Evolutionary conservation across 2,329 filamentous ascomycete genomes (phyloP).

Genomic region (Cladosporium sp.): DNA sequence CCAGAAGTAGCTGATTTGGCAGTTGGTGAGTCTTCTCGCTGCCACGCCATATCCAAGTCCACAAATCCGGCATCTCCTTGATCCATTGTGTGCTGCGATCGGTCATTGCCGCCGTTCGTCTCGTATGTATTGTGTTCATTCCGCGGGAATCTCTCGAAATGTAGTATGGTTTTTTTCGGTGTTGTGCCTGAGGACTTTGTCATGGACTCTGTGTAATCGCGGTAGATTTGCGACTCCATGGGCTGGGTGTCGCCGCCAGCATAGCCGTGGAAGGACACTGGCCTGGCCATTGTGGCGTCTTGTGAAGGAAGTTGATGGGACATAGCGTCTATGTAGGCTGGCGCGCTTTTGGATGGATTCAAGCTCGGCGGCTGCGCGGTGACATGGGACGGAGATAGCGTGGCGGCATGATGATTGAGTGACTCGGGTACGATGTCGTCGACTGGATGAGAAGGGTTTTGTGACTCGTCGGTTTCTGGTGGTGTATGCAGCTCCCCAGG

Average conservation of each 20-base stretch:
- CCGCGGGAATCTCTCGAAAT: constrained; percentile 13
- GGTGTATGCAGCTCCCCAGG: not conserved
- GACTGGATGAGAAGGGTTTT: not conserved
- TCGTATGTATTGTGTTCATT: constrained; percentile 13
- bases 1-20: constrained; percentile 18
- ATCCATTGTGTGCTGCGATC: constrained; percentile 16
- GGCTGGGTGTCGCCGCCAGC: constrained; percentile 43
- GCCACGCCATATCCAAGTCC: constrained; percentile 27
- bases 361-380: constrained; percentile 18
- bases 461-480: not conserved
- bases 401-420: not conserved
- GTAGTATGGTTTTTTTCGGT: constrained; percentile 17
- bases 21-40: constrained; percentile 14
- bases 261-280: constrained; percentile 34
- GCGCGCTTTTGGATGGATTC: constrained; percentile 18
- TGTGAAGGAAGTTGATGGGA: constrained; percentile 17
- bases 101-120: not conserved
- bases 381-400: not conserved
- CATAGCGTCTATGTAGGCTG: constrained; percentile 23
- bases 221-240: constrained; percentile 43
- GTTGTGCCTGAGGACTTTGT: constrained; percentile 12
- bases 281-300: constrained; percentile 15
- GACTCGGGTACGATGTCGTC: not conserved
- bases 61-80: constrained; percentile 30
- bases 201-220: constrained; percentile 35